Evolutionary conservation across 139 green algal species (phyloP), one percentile per base, ranked within the genome.

Genomic region (Chlorella sp.): DNA sequence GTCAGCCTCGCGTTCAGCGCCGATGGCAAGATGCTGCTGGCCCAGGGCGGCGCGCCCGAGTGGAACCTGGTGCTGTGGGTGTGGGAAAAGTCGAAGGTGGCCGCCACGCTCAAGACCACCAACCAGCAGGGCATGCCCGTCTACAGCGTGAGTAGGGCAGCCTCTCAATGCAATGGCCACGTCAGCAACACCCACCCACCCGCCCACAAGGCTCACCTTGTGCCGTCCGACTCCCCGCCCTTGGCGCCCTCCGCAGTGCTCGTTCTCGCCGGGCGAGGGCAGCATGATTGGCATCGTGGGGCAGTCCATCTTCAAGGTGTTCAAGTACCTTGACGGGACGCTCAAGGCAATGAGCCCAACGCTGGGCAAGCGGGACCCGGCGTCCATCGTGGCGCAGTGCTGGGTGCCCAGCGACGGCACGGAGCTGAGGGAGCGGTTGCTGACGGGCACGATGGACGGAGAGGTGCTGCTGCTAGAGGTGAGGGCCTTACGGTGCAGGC

Each of bases 41-140:
- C 87, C 2, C 93, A 96, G 71, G 88, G 86, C 27, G 93, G 90
- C 23, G 86, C 78, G 0, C 92, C 92, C 23, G 92, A 97, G n/a
- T 97, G 89, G 86, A 94, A 89, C 73, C 75, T 97, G 34, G 79
- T 91, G 55, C 71, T 97, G 32, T 97, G 91, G 91, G 72, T 85
- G 0, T 97, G 92, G 92, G 93, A 97, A 72, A 95, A 95, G 78
- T 79, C 74, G 74, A 97, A 97, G 71, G 71, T 96, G 29, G 79
- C 74, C 14, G 72, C 72, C 27, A 80, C 61, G 35, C 79, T 88
- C 20, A 77, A 81, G 67, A 84, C 74, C 10, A 85, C 78, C 22
- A 85, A 83, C 76, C 80, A 85, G 69, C 80, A 85, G 49, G 60
- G 73, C 3, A 49, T 70, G 31, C 75, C 80, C 2, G 42, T 85